Conservation (phyloP, 2,329 filamentous ascomycete species). For the Grosmannia penicillata region DNA sequence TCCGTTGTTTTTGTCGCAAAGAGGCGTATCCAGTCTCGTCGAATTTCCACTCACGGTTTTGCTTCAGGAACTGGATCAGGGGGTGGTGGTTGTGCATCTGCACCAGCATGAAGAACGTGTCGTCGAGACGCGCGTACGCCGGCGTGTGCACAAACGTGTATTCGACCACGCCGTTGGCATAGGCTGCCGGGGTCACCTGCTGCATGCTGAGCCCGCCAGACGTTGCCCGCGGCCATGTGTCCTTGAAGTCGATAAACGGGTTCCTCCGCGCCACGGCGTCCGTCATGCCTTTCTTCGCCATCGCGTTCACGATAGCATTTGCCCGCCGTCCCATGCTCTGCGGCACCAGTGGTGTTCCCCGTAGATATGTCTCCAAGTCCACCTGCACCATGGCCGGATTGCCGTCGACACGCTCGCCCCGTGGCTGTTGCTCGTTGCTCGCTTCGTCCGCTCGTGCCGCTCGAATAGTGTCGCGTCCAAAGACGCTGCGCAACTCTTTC, state of each 20-base stretch:
- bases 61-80: conserved; percentile 60
- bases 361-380: conserved; percentile 41
- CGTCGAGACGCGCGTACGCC: conserved; percentile 60
- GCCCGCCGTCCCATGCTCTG: conserved; percentile 3
- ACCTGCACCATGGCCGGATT: conserved; percentile 23
- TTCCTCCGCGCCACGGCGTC: conserved; percentile 64
- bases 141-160: conserved; percentile 67
- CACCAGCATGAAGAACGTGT: conserved; percentile 64
- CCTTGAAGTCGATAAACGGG: conserved; percentile 72
- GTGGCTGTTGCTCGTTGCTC: conserved; percentile 10
- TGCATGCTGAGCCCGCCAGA: conserved; percentile 72
- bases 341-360: conserved; percentile 5
- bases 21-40: too few relatives aligned
- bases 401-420: conserved; percentile 13
- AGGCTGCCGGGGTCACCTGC: conserved; percentile 4
- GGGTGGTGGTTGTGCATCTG: conserved; percentile 70
- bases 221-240: conserved; percentile 69
- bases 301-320: neutral
- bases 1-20: neutral
- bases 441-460: conserved; percentile 35
- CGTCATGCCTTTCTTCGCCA: conserved; percentile 36
- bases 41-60: conserved; percentile 42
- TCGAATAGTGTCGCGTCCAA: conserved; percentile 42
- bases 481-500: conserved; percentile 71
- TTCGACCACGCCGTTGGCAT: conserved; percentile 37